A percentile compares a stretch with the other conserved stretches of the same genome.
These are phyloP conservation scores for Teratosphaeria zuluensis DNA, from an alignment of 2,329 filamentous ascomycete species.

Conservation along the genomic window DNA sequence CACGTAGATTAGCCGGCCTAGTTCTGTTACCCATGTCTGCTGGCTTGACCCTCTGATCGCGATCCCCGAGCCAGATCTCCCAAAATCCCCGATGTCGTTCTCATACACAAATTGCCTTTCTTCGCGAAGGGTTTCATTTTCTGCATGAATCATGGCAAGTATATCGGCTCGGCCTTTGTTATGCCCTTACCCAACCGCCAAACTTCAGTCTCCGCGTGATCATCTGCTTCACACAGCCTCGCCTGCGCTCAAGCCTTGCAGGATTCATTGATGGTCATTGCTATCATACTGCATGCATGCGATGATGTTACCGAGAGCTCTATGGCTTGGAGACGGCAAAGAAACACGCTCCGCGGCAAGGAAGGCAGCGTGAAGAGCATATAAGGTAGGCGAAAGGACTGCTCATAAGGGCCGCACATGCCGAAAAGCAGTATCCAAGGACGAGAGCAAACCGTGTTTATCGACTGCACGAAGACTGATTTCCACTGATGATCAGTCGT, in stretches of 20 bases:
- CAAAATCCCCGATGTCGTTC: neutral
- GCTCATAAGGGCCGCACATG: no score
- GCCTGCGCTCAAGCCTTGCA: neutral
- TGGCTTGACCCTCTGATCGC: neutral
- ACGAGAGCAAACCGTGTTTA: no score
- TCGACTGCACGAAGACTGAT: no score
- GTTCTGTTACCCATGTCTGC: neutral
- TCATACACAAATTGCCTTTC: neutral
- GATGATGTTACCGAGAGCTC: no score
- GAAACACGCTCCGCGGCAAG: no score
- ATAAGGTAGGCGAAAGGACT: no score
- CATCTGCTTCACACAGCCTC: neutral
- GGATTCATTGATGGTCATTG: no score
- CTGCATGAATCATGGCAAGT: neutral
- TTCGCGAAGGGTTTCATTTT: neutral
- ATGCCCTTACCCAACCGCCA: neutral
- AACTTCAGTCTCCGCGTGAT: neutral
- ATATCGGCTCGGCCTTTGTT: neutral
- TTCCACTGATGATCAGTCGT: no score
- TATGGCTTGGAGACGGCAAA: no score
- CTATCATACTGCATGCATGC: no score
- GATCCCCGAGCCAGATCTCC: neutral
- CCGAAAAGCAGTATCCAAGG: no score
- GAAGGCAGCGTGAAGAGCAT: no score
- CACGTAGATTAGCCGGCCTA: neutral